A percentile compares a stretch with the other conserved stretches of the same genome.
These are phyloP conservation scores for Alternaria dauci DNA, from an alignment of 2,329 filamentous ascomycete genomes.

Conservation along the genomic window DNA sequence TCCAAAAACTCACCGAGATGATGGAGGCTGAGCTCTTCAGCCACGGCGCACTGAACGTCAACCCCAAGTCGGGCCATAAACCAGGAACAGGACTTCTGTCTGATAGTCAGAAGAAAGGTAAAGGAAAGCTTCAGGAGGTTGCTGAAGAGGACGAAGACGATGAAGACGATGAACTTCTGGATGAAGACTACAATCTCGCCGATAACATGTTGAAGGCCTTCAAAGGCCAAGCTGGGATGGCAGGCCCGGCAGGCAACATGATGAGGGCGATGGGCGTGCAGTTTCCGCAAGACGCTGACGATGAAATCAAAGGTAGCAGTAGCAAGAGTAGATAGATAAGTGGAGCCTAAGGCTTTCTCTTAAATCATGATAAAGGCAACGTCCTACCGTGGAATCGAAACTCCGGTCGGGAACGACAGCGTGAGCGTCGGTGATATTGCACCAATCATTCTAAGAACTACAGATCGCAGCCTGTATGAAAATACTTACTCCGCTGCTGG, in stretches of 20 bases:
- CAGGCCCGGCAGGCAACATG: constrained; percentile 87
- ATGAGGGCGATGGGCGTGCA: constrained; percentile 85
- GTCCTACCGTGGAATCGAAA: background rate
- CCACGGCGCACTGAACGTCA: constrained; percentile 69
- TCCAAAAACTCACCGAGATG: constrained; percentile 69
- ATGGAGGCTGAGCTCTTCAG: constrained; percentile 78
- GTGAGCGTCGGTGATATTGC: background rate
- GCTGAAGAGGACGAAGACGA: constrained; percentile 53
- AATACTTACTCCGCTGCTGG: background rate
- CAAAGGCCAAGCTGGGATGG: constrained; percentile 84
- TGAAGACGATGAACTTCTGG: constrained; percentile 62
- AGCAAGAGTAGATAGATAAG: background rate
- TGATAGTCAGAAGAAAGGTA: constrained; percentile 21
- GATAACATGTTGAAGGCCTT: constrained; percentile 93
- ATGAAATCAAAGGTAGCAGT: constrained; percentile 40
- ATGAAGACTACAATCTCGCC: constrained; percentile 86
- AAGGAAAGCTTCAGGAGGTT: constrained; percentile 21
- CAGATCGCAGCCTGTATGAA: background rate
- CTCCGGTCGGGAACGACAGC: background rate
- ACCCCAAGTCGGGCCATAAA: constrained; percentile 29
- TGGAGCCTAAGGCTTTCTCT: background rate
- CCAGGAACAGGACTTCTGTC: constrained; percentile 16
- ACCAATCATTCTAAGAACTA: background rate
- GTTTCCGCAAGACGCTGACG: constrained; percentile 80
- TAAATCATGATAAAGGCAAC: background rate